Percentiles rank a stretch among this genome's conserved stretches.
Conservation (phyloP, 495 filamentous ascomycete genomes). For the Neurospora sp. region DNA sequence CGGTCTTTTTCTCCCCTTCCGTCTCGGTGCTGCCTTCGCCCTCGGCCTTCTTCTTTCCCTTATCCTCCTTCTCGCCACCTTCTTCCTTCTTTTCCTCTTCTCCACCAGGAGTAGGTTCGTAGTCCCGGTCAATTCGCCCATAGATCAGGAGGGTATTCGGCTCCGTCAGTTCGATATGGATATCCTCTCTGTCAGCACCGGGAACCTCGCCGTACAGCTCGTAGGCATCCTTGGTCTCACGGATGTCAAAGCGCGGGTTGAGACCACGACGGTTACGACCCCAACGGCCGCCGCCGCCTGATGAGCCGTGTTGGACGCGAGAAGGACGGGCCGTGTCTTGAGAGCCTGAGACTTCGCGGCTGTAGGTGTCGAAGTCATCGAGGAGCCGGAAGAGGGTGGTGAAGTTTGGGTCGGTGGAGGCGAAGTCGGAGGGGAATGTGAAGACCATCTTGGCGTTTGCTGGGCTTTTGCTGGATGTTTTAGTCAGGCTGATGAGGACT, state of each 20-base stretch:
- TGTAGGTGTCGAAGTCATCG: slow-evolving; percentile 54
- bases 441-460: slow-evolving; percentile 17
- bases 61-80: neutral
- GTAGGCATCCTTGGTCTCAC: slow-evolving; percentile 51
- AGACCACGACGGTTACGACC: slow-evolving; percentile 17
- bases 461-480: slow-evolving; percentile 3
- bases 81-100: neutral
- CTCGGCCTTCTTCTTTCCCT: neutral
- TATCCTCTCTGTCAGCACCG: slow-evolving; percentile 59
- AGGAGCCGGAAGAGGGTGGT: slow-evolving; percentile 60
- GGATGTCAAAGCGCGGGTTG: slow-evolving; percentile 56
- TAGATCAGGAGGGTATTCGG: slow-evolving; percentile 54
- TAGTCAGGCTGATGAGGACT: neutral
- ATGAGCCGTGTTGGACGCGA: neutral
- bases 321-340: neutral
- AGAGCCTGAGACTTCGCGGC: slow-evolving; percentile 16
- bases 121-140: slow-evolving; percentile 49
- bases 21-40: neutral
- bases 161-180: slow-evolving; percentile 72
- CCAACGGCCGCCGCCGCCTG: neutral
- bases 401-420: slow-evolving; percentile 34
- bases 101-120: slow-evolving; percentile 9
- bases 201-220: slow-evolving; percentile 75
- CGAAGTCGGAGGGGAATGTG: slow-evolving; percentile 12
- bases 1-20: no score